A percentile compares a stretch with the other conserved stretches of the same genome.
phyloP scores from a whole-genome alignment of 768 basidiomycete species.

The Mrakia gelida region DNA sequence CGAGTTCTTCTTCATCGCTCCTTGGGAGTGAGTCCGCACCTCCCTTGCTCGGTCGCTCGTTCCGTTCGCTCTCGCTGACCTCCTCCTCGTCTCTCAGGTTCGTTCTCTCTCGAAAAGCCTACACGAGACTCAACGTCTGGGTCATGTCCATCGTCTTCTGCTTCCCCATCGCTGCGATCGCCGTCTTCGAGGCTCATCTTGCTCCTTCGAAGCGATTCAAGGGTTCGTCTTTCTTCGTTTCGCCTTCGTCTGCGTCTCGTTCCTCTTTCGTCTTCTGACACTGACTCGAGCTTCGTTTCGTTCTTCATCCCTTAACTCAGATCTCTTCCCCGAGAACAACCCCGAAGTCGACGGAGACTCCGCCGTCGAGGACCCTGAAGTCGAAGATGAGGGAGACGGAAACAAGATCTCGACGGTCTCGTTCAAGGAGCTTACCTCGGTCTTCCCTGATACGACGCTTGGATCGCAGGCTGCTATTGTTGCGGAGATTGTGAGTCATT shows the following conservation, averaged over 20 bases:
- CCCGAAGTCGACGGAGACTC: slow-evolving; percentile 8
- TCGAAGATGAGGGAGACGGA: slow-evolving; percentile 18
- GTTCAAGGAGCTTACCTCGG: slow-evolving; percentile 18
- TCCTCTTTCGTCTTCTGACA: too few species aligned
- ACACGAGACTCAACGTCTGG: slow-evolving; percentile 61
- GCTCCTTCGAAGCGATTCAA: slow-evolving; percentile 20
- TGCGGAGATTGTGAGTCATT: slow-evolving; percentile 25
- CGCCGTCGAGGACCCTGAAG: slow-evolving; percentile 24
- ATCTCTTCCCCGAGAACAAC: slow-evolving; percentile 26
- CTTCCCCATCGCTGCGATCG: slow-evolving; percentile 67
- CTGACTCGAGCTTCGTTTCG: neutral
- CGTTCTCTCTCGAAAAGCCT: neutral
- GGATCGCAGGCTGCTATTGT: slow-evolving; percentile 29
- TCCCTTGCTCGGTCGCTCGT: neutral
- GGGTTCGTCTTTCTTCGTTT: neutral
- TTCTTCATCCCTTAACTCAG: neutral
- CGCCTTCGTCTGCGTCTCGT: neutral
- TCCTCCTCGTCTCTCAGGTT: neutral
- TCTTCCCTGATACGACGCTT: slow-evolving; percentile 29
- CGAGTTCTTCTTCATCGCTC: slow-evolving; percentile 72
- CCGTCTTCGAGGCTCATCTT: slow-evolving; percentile 63
- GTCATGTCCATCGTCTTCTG: slow-evolving; percentile 80
- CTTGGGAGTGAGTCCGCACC: slow-evolving; percentile 66
- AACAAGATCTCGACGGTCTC: slow-evolving; percentile 4
- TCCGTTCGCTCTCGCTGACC: slow-evolving; percentile 21